These are phyloP conservation scores for Penicillium crystallinum DNA, from an alignment of 495 filamentous ascomycete genomes.

Conservation along the genomic window DNA sequence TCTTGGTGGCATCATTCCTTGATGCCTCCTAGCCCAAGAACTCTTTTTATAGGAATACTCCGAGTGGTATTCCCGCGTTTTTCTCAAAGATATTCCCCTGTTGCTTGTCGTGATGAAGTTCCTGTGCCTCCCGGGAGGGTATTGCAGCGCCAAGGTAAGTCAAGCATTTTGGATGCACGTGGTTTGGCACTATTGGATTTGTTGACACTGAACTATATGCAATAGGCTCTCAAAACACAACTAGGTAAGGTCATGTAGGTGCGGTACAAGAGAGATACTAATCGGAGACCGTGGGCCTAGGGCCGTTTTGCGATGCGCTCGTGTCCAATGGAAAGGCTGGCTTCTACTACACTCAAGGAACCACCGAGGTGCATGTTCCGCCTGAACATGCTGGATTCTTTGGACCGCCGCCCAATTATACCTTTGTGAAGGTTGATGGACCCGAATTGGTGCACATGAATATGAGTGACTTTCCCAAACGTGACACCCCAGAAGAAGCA, in stretches of 20 bases:
- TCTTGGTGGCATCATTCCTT: conserved; percentile 3
- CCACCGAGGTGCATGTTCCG: conserved; percentile 8
- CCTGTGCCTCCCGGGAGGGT: conserved; percentile 26
- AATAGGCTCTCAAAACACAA: conserved; percentile 22
- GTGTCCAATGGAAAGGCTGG: conserved; percentile 5
- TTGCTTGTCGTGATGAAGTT: conserved; percentile 19
- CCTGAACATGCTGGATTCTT: conserved; percentile 21
- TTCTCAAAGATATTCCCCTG: neutral
- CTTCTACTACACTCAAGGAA: conserved; percentile 27
- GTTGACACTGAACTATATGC: neutral
- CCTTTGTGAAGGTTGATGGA: conserved; percentile 12
- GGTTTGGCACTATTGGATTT: neutral
- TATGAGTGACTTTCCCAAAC: conserved; percentile 19
- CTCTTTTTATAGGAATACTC: neutral
- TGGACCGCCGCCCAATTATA: conserved; percentile 27
- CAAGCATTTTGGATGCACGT: neutral
- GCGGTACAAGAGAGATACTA: neutral
- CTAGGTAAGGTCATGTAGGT: conserved; percentile 16
- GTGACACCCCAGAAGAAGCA: conserved; percentile 17
- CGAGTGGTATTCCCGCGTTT: neutral
- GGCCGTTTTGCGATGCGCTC: conserved; percentile 18
- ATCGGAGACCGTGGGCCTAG: conserved; percentile 7
- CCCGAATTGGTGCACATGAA: conserved; percentile 7
- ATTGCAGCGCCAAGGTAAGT: conserved; percentile 21
- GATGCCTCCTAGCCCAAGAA: neutral